A percentile compares a stretch with the other conserved stretches of the same genome.
Evolutionary conservation across 2,329 filamentous ascomycete genomes (phyloP).

Genomic region (Cercospora canescens): DNA sequence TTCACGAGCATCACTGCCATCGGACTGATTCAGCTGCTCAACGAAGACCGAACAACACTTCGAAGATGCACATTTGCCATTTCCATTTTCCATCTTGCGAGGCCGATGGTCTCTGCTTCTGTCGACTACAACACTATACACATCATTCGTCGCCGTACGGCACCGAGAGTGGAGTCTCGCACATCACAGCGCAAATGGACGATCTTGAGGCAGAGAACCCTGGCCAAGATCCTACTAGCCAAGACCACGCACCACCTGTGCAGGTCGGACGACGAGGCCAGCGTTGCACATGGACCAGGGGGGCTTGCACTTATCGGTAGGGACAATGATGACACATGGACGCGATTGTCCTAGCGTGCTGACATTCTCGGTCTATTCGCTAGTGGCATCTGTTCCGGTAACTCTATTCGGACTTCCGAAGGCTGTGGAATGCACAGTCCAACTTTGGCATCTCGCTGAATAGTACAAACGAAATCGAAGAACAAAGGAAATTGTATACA

Average conservation of each 20-base stretch:
- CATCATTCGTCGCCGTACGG: not conserved
- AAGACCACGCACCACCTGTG: not conserved
- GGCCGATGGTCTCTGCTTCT: not conserved
- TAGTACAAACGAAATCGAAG: not conserved
- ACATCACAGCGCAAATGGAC: not conserved
- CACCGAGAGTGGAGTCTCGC: not conserved
- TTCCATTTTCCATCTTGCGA: not conserved
- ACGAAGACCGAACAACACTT: not conserved
- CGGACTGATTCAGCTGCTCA: not conserved
- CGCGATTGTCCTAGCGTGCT: not conserved
- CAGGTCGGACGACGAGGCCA: not conserved
- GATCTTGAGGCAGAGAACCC: not conserved
- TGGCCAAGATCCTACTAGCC: not conserved
- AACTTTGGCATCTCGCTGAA: not conserved
- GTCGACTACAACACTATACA: not conserved
- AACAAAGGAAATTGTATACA: not conserved
- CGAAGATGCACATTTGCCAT: not conserved
- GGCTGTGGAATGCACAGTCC: not conserved
- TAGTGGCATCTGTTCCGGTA: not conserved
- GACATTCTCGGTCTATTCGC: not conserved
- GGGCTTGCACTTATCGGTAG: not conserved
- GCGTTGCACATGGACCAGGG: not conserved
- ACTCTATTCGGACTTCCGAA: constrained; percentile 7
- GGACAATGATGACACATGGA: not conserved
- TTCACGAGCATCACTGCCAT: not conserved